Conservation (phyloP, 2,329 filamentous ascomycete genomes). For the Verticillium alfalfae region DNA sequence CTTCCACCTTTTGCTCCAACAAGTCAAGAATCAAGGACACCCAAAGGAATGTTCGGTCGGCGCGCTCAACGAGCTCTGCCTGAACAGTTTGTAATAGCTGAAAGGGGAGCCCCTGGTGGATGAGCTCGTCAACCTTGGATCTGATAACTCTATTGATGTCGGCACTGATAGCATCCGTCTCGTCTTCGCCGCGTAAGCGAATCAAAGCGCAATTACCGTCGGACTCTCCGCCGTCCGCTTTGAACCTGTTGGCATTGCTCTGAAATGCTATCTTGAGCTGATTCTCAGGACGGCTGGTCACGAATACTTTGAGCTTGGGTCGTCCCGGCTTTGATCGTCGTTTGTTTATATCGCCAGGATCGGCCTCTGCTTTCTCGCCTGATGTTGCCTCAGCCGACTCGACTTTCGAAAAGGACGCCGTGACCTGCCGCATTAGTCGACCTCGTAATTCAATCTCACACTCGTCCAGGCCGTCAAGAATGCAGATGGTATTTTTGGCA, state of each 20-base stretch:
- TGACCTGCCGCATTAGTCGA: slow-evolving; percentile 5
- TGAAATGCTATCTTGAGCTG: slow-evolving; percentile 12
- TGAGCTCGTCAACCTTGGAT: slow-evolving; percentile 7
- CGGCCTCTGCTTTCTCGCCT: too few relatives aligned
- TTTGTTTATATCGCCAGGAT: too few relatives aligned
- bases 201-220: slow-evolving; percentile 2
- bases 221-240: neutral
- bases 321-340: neutral
- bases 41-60: slow-evolving; percentile 16
- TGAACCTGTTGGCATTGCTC: neutral
- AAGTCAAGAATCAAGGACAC: slow-evolving; percentile 12
- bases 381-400: too few relatives aligned
- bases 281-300: slow-evolving; percentile 13
- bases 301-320: slow-evolving; percentile 10
- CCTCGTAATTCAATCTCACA: slow-evolving; percentile 6
- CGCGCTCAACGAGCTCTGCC: slow-evolving; percentile 6
- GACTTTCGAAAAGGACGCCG: slow-evolving; percentile 2
- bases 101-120: slow-evolving; percentile 5
- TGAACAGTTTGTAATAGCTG: slow-evolving; percentile 7
- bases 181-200: slow-evolving; percentile 10
- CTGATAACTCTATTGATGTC: slow-evolving; percentile 11
- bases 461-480: slow-evolving; percentile 14
- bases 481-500: slow-evolving; percentile 9
- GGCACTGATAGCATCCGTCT: slow-evolving; percentile 9
- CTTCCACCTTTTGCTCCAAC: slow-evolving; percentile 6